Evolutionary conservation across 2,329 filamentous ascomycete species (phyloP), one percentile per base, ranked within the genome.

Genomic region (Arthroderma sp.): DNA sequence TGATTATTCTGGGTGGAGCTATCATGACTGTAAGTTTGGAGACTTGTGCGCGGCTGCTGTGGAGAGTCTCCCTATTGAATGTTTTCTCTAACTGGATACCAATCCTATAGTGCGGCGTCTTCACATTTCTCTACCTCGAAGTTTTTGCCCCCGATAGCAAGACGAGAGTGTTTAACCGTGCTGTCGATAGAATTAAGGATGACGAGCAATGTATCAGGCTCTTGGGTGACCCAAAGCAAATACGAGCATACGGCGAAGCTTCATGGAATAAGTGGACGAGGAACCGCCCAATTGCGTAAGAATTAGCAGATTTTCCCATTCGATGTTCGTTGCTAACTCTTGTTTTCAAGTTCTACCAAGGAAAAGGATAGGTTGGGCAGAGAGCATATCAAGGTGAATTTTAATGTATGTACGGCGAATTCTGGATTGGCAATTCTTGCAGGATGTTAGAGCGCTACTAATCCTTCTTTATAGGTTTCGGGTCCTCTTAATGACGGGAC

Each of bases 121-220:
- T 73, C 44, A 86, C 85, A 55, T 72, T 91, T 41, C 71, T 94
- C 22, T 94, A 83, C 64, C 75, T 77, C 3, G 86, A 94, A 50
- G 83, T 94, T 38, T 86, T 94, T 62, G 83, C 83, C 3, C 75
- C 83, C 15, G 82, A 88, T 58, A 91, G 85, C 69, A 88, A 86
- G 64, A 89, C 83, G 10, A 77, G 80, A 46, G 80, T 91, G 60
- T 95, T 94, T 72, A 94, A 93, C 66, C 81, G 83, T 51, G 85
- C 86, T 1, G 83, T 93, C 40, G 77, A 84, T 57, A 78, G 80
- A 49, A 80, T 96, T 59, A 85, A 82, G 60, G 72, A 74, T 43
- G 83, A 93, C 57, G 62, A 74, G 0, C 71, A 77, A 46, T 93
- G 85, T 58, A 69, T 80, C 29, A 77, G 82, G 46, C 61, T 94